phyloP scores from a whole-genome alignment of 805 yeast species.

The Alloascoidea hylecoeti region DNA sequence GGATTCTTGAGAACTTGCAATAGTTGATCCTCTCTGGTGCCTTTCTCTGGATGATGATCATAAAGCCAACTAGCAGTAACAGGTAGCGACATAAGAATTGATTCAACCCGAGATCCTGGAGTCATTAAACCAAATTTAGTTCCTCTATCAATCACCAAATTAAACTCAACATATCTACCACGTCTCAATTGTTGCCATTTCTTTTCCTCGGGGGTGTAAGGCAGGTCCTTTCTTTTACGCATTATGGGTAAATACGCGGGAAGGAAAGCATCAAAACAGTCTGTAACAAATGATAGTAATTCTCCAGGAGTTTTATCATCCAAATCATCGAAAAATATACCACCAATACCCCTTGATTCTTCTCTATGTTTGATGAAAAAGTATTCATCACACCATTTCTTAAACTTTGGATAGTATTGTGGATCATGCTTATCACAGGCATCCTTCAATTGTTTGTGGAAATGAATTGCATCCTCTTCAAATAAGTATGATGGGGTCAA shows the following conservation, averaged over 20 bases:
- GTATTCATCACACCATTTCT: conserved; percentile 93
- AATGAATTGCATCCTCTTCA: conserved; percentile 74
- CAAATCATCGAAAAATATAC: conserved; percentile 91
- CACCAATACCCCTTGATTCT: conserved; percentile 93
- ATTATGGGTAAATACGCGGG: conserved; percentile 72
- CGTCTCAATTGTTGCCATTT: conserved; percentile 93
- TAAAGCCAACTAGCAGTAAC: conserved; percentile 85
- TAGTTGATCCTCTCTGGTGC: conserved; percentile 63
- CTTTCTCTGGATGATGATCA: conserved; percentile 72
- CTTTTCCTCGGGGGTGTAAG: conserved; percentile 67
- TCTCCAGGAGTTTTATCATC: conserved; percentile 61
- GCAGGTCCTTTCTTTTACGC: conserved; percentile 53
- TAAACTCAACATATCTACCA: conserved; percentile 95
- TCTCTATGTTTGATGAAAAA: conserved; percentile 75
- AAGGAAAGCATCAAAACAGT: conserved; percentile 74
- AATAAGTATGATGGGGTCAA: conserved; percentile 84
- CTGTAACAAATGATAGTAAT: conserved; percentile 58
- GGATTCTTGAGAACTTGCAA: conserved; percentile 59
- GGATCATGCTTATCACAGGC: conserved; percentile 73
- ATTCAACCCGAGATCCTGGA: conserved; percentile 89
- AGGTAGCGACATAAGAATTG: conserved; percentile 87
- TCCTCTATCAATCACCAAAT: conserved; percentile 90
- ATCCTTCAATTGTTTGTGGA: conserved; percentile 67
- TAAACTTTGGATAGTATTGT: conserved; percentile 75
- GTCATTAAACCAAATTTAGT: conserved; percentile 93